Conservation (phyloP, 768 basidiomycete species). For the Boletellus sp. region DNA sequence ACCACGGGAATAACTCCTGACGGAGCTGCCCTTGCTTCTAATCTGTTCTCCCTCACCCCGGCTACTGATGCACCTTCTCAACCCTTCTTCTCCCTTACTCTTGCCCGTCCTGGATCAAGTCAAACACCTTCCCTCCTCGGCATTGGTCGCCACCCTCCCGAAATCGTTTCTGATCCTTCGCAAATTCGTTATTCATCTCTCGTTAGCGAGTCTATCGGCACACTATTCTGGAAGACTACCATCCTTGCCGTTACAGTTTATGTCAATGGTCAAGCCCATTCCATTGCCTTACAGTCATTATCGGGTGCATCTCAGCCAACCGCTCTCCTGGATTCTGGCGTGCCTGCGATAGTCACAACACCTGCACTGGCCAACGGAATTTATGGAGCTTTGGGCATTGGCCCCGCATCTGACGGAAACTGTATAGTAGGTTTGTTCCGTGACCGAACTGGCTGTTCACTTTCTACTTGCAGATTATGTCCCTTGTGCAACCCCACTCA, state of each 20-base stretch:
- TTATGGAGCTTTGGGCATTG: conserved; percentile 68
- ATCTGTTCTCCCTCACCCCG: conserved; percentile 68
- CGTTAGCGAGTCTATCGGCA: conserved; percentile 39
- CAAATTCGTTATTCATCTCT: conserved; percentile 48
- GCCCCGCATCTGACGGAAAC: conserved; percentile 54
- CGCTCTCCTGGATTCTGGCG: conserved; percentile 72
- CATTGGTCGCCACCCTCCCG: conserved; percentile 62
- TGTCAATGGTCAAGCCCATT: conserved; percentile 39
- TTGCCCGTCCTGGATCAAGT: conserved; percentile 63
- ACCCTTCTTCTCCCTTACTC: conserved; percentile 64
- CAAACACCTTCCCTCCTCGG: conserved; percentile 58
- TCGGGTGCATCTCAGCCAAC: conserved; percentile 47
- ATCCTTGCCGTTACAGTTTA: conserved; percentile 61
- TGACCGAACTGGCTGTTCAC: conserved; percentile 1
- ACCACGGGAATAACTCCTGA: conserved; percentile 49
- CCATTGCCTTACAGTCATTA: conserved; percentile 41
- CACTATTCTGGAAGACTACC: conserved; percentile 59
- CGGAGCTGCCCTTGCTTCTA: conserved; percentile 65
- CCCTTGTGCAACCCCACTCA: conserved; percentile 66
- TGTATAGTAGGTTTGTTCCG: conserved; percentile 43
- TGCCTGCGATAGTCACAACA: conserved; percentile 63
- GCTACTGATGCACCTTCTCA: conserved; percentile 46
- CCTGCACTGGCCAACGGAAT: conserved; percentile 64
- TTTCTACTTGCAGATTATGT: conserved; percentile 55
- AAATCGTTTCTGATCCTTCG: conserved; percentile 50